Evolutionary conservation across 192 early-diverging fungal species (phyloP).

Genomic region (Coemansia sp.): DNA sequence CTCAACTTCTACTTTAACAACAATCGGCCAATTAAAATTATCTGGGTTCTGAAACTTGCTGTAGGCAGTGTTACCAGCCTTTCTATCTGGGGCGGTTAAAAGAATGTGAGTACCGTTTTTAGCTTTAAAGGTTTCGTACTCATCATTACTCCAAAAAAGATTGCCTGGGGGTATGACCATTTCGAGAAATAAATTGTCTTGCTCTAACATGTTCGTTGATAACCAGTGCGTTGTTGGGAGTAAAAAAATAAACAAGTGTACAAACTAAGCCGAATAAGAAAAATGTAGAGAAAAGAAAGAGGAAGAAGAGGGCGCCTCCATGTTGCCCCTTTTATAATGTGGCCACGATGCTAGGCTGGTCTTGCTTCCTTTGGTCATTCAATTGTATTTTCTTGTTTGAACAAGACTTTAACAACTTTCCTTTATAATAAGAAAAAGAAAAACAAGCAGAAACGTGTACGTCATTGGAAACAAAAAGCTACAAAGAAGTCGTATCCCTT

Average conservation of each 20-base stretch:
- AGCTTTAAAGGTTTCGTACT: not conserved
- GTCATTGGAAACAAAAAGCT: not conserved
- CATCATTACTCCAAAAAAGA: not conserved
- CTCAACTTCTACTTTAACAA: not conserved
- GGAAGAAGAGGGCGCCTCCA: not conserved
- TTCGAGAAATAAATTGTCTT: not conserved
- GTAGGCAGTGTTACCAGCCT: not conserved
- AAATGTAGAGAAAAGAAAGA: not conserved
- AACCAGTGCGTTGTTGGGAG: not conserved
- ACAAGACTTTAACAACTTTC: not conserved
- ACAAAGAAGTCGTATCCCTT: not conserved
- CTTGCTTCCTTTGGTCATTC: not conserved
- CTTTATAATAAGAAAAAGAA: not conserved
- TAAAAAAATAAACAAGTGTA: not conserved
- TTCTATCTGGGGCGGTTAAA: not conserved
- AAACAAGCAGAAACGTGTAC: no score
- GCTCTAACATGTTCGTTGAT: not conserved
- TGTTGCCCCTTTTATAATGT: not conserved
- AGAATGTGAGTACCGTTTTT: not conserved
- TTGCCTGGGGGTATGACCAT: not conserved
- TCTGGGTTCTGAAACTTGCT: not conserved
- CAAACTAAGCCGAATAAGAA: not conserved
- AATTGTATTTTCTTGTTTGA: not conserved
- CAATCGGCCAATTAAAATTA: not conserved
- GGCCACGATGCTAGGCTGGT: no score